These are phyloP conservation scores for Dictyostelium firmibasis DNA, from an alignment of 78 protist species.

Conservation along the genomic window DNA sequence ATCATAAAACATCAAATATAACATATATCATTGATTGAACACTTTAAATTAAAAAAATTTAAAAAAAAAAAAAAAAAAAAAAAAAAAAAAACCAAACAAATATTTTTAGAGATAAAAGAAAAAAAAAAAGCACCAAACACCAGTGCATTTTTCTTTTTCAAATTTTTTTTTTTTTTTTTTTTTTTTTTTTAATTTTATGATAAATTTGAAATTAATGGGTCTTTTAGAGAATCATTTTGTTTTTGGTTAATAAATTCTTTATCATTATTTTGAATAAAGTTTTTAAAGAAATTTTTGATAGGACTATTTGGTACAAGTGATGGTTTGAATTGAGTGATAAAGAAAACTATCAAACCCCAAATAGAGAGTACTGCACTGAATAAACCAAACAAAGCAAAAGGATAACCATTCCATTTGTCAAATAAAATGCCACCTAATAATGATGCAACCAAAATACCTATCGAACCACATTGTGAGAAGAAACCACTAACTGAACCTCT, in stretches of 20 bases:
- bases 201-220: background rate
- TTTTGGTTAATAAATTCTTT: background rate
- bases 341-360: constrained; percentile 33
- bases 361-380: constrained; percentile 6
- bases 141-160: too few relatives aligned
- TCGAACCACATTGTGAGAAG: constrained; percentile 46
- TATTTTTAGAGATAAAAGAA: too few relatives aligned
- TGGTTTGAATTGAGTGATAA: constrained; percentile 1
- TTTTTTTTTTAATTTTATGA: background rate
- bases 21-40: too few relatives aligned
- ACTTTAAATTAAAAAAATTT: too few relatives aligned
- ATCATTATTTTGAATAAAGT: background rate
- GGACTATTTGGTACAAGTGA: background rate
- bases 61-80: background rate
- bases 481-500: constrained; percentile 59
- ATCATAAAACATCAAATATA: too few relatives aligned
- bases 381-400: constrained; percentile 57
- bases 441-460: constrained; percentile 57
- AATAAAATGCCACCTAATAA: constrained; percentile 54
- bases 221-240: background rate
- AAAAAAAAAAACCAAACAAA: background rate
- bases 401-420: constrained; percentile 61
- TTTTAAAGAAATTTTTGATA: background rate
- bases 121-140: background rate
- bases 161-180: background rate